These are phyloP conservation scores for Glycine tomentella DNA, from an alignment of 306 rosid genomes.

Conservation along the genomic window DNA sequence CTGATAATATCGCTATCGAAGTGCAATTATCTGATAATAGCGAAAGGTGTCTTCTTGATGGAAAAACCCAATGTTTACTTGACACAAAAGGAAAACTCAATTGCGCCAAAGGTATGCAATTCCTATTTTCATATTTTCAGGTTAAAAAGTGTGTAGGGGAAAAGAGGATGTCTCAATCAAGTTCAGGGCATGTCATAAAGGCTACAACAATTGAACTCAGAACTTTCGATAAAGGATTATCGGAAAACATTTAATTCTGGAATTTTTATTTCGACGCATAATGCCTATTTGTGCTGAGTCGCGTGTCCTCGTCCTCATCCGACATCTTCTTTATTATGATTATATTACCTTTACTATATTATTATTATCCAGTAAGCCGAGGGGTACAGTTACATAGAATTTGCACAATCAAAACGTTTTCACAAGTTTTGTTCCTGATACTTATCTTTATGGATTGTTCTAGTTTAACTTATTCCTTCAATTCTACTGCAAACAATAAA, in stretches of 20 bases:
- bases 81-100: neutral
- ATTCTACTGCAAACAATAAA: constrained; percentile 22
- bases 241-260: neutral
- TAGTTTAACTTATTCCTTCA: neutral
- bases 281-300: no score
- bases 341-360: no score
- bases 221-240: neutral
- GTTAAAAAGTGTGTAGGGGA: no score
- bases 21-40: constrained; percentile 42
- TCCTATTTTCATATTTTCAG: neutral
- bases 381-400: no score
- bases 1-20: neutral
- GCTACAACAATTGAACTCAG: neutral
- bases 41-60: neutral
- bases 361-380: no score
- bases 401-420: no score
- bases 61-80: constrained; percentile 39
- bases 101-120: constrained; percentile 44
- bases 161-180: no score
- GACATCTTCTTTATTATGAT: no score
- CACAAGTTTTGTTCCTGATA: no score
- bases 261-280: neutral
- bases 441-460: neutral
- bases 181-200: neutral
- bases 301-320: no score